Evolutionary conservation across 139 green algal species (phyloP).

Genomic region (Limnomonas spitsbergensis): DNA sequence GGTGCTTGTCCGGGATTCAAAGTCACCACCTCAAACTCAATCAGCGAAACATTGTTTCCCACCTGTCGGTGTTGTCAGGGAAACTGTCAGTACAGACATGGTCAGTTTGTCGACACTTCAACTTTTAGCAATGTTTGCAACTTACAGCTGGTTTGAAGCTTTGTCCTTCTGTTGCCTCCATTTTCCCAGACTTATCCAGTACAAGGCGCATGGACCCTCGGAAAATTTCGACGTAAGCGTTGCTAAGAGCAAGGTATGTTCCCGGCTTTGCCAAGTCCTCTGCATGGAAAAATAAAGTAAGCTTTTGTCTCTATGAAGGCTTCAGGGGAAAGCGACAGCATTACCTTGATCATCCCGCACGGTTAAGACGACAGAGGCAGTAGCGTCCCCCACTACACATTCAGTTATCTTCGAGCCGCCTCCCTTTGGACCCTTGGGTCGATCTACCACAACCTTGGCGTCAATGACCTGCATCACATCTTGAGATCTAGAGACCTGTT

Average conservation of each 20-base stretch:
- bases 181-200: slow-evolving; percentile 71
- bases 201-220: slow-evolving; percentile 82
- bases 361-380: slow-evolving; percentile 77
- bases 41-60: slow-evolving; percentile 83
- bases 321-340: neutral
- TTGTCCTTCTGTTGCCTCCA: slow-evolving; percentile 51
- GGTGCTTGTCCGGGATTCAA: too few relatives aligned
- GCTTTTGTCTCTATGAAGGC: neutral
- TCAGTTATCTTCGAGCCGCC: slow-evolving; percentile 68
- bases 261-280: slow-evolving; percentile 72
- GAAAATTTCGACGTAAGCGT: slow-evolving; percentile 91
- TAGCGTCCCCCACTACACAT: slow-evolving; percentile 83
- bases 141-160: slow-evolving; percentile 63
- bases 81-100: neutral
- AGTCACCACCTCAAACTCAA: slow-evolving; percentile 85
- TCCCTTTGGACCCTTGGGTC: slow-evolving; percentile 35
- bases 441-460: slow-evolving; percentile 64
- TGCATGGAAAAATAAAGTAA: slow-evolving; percentile 33
- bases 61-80: slow-evolving; percentile 41
- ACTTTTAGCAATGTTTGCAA: neutral
- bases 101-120: too few relatives aligned
- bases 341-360: slow-evolving; percentile 72
- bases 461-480: slow-evolving; percentile 66
- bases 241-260: slow-evolving; percentile 64
- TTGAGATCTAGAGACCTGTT: neutral